A percentile compares a stretch with the other conserved stretches of the same genome.
These are phyloP conservation scores for Gastrolobium bilobum DNA, from an alignment of 306 rosid species.

Conservation along the genomic window DNA sequence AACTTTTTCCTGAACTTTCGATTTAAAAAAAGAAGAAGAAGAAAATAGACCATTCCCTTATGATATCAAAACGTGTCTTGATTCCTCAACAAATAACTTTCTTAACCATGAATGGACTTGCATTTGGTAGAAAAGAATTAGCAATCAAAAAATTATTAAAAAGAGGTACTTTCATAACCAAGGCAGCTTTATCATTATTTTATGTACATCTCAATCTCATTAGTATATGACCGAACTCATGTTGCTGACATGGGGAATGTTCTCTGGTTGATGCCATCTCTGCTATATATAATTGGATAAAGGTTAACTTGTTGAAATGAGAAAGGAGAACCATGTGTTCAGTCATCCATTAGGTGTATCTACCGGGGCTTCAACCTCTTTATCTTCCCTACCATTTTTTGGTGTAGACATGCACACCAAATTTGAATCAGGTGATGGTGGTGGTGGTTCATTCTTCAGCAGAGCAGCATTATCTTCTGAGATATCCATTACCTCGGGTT, in stretches of 20 bases:
- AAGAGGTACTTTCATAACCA: constrained; percentile 4
- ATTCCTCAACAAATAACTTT: background rate
- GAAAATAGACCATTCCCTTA: background rate
- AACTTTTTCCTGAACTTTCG: no score
- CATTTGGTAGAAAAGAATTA: constrained; percentile 26
- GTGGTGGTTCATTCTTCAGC: constrained; percentile 58
- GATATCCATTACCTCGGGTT: constrained; percentile 57
- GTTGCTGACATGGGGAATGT: background rate
- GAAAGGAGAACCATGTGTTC: constrained; percentile 11
- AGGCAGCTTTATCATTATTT: constrained; percentile 18
- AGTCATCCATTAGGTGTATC: no score
- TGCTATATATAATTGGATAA: background rate
- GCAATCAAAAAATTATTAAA: background rate
- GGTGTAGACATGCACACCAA: constrained; percentile 48
- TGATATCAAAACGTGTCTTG: background rate
- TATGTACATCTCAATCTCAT: constrained; percentile 47
- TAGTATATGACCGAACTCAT: constrained; percentile 6
- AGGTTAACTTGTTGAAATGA: background rate
- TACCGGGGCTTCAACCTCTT: no score
- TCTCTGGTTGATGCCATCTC: background rate
- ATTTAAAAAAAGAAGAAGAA: no score
- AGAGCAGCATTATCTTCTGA: constrained; percentile 55
- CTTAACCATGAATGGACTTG: constrained; percentile 7
- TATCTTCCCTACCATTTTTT: constrained; percentile 41
- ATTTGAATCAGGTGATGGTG: constrained; percentile 67